Conservation (phyloP, 225 moss, liverwort and hornwort species). For the Polytrichum commune region DNA sequence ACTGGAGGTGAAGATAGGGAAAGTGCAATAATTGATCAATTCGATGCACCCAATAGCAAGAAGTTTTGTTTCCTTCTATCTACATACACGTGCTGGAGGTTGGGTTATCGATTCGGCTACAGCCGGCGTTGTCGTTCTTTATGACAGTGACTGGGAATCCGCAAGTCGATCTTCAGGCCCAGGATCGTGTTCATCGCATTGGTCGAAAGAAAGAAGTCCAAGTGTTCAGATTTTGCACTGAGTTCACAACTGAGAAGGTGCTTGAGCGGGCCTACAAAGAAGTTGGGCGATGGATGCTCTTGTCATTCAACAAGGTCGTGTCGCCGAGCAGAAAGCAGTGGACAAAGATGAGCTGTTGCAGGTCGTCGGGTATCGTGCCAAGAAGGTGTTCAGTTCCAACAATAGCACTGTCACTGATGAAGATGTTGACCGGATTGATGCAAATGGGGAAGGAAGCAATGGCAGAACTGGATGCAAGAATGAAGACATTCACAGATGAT, state of each 20-base stretch:
- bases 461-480: constrained; percentile 95
- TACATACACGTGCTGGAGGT: constrained; percentile 93
- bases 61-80: constrained; percentile 96
- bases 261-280: constrained; percentile 98
- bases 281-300: constrained; percentile 94
- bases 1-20: constrained; percentile 96
- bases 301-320: constrained; percentile 96
- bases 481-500: constrained; percentile 99
- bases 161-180: constrained; percentile 97
- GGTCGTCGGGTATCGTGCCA: constrained; percentile 96
- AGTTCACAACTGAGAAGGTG: constrained; percentile 98
- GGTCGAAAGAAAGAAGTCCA: constrained; percentile 99
- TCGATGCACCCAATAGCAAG: constrained; percentile 77
- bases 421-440: constrained; percentile 97
- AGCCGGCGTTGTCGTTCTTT: constrained; percentile 92
- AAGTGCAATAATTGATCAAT: constrained; percentile 94
- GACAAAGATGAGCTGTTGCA: constrained; percentile 97
- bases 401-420: constrained; percentile 98
- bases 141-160: constrained; percentile 99
- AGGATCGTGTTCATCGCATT: constrained; percentile 98
- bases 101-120: constrained; percentile 96
- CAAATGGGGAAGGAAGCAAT: constrained; percentile 96
- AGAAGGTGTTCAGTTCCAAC: constrained; percentile 97
- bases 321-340: constrained; percentile 98
- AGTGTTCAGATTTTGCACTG: constrained; percentile 96